A percentile compares a stretch with the other conserved stretches of the same genome.
Evolutionary conservation across 2,329 filamentous ascomycete genomes (phyloP).

Genomic region (Verticillium nonalfalfae): DNA sequence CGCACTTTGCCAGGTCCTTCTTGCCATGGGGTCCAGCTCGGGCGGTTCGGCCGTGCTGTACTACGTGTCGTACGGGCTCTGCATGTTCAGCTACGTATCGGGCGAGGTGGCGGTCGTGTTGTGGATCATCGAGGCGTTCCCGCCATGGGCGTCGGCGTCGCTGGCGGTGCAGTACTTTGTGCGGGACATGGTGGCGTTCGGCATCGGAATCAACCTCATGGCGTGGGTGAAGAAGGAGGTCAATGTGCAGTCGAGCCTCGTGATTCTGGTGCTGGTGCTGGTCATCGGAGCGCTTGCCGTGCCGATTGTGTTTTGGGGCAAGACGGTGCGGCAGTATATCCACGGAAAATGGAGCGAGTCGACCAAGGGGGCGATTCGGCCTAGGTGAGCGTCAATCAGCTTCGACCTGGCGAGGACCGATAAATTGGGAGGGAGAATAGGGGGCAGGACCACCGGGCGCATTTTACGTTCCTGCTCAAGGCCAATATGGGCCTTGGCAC

Average conservation of each 20-base stretch:
- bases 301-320: constrained; percentile 18
- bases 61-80: constrained; percentile 6
- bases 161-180: background rate
- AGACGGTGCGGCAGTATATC: constrained; percentile 17
- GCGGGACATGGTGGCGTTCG: background rate
- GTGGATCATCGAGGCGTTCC: constrained; percentile 19
- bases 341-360: constrained; percentile 14
- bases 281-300: constrained; percentile 15
- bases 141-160: constrained; percentile 17
- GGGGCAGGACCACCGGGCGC: no score
- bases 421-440: no score
- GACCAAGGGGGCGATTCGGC: constrained; percentile 16
- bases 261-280: constrained; percentile 3
- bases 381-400: constrained; percentile 6
- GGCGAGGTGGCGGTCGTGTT: constrained; percentile 16
- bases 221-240: background rate
- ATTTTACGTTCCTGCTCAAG: no score
- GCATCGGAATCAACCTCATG: background rate
- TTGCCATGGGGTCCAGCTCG: constrained; percentile 11
- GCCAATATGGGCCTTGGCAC: no score
- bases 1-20: constrained; percentile 13
- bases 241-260: background rate
- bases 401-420: no score
- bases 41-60: background rate
- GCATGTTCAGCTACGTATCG: constrained; percentile 13